Base-by-base conservation (phyloP, 352 stramenopile species). In the Phytophthora tentaculata region DNA sequence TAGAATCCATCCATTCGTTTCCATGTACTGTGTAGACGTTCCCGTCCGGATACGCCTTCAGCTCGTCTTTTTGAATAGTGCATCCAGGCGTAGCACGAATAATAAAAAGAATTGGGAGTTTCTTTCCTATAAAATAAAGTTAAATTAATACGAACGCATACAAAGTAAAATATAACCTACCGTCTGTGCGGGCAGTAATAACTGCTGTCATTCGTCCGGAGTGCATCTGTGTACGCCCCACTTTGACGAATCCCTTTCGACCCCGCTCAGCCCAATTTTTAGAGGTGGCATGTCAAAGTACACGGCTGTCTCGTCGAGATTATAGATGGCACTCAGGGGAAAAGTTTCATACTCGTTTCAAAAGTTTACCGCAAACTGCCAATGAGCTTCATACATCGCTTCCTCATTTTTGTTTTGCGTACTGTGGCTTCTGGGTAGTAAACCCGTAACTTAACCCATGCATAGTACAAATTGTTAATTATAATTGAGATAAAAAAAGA, bases 81-180 rank as follows among this genome's bases (percentile, higher is more conserved):
- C 50, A 5, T 8, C 50, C 41, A 8, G 41, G 10, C 12, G 39
- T n/a, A 1, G 17, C 59, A 1, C 49, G 37, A 2, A 60, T 22
- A 22, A 61, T 61, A 4, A 68, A 57, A 4, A 68, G 19, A 45
- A 63, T 63, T 17, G 57, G 41, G 10, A 62, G 12, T 20, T 61
- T 62, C 23, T 13, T 68, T 1, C 14, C 10, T 39, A 39, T 2
- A 16, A 39, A 1, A 12, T 14, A 4, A 16, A 39, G 32, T 39
- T 32, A 10, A 32, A 32, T 8, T 32, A 32, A 8, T 32, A n/a
- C n/a, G n/a, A n/a, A n/a, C n/a, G n/a, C n/a, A n/a, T n/a, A n/a
- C n/a, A n/a, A n/a, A n/a, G n/a, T n/a, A n/a, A n/a, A n/a, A n/a
- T n/a, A n/a, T n/a, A n/a, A n/a, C n/a, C n/a, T 45, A 45, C 17